These are phyloP conservation scores for Lactarius vividus DNA, from an alignment of 768 basidiomycete genomes.

Conservation along the genomic window DNA sequence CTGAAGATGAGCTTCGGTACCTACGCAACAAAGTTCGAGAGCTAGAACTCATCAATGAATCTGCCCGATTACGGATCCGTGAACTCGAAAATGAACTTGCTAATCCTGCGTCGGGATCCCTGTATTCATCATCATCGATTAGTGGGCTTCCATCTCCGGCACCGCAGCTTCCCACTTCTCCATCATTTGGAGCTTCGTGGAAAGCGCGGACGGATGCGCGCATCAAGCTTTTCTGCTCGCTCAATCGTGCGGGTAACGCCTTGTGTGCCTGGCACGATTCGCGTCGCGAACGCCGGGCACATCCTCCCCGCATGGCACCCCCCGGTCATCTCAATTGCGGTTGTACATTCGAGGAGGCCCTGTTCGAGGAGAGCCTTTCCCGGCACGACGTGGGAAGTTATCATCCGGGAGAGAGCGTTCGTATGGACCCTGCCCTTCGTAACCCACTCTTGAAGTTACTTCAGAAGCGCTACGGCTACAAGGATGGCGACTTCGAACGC, in stretches of 20 bases:
- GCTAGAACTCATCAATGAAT: slow-evolving; percentile 58
- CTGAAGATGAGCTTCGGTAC: slow-evolving; percentile 51
- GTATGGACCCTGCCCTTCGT: slow-evolving; percentile 85
- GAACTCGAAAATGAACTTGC: slow-evolving; percentile 49
- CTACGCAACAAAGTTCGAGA: slow-evolving; percentile 60
- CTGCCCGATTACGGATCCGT: slow-evolving; percentile 45
- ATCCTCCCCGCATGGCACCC: slow-evolving; percentile 79
- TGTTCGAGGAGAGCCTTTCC: slow-evolving; percentile 81
- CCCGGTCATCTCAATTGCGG: slow-evolving; percentile 80
- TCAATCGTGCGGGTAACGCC: slow-evolving; percentile 85
- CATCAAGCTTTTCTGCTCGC: slow-evolving; percentile 66
- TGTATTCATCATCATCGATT: slow-evolving; percentile 26
- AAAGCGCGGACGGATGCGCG: slow-evolving; percentile 71
- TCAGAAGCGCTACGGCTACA: slow-evolving; percentile 70
- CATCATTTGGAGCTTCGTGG: slow-evolving; percentile 61
- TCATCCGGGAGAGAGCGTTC: slow-evolving; percentile 77
- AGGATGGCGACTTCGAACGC: slow-evolving; percentile 84
- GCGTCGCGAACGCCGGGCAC: slow-evolving; percentile 72
- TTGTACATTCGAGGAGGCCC: slow-evolving; percentile 78
- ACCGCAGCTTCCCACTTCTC: slow-evolving; percentile 39
- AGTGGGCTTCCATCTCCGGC: slow-evolving; percentile 34
- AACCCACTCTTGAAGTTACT: slow-evolving; percentile 76
- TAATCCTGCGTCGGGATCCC: slow-evolving; percentile 29
- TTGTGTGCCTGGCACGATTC: slow-evolving; percentile 91
- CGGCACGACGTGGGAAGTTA: slow-evolving; percentile 81